Evolutionary conservation across 352 stramenopile genomes (phyloP).

Genomic region (Pythium angustatum): DNA sequence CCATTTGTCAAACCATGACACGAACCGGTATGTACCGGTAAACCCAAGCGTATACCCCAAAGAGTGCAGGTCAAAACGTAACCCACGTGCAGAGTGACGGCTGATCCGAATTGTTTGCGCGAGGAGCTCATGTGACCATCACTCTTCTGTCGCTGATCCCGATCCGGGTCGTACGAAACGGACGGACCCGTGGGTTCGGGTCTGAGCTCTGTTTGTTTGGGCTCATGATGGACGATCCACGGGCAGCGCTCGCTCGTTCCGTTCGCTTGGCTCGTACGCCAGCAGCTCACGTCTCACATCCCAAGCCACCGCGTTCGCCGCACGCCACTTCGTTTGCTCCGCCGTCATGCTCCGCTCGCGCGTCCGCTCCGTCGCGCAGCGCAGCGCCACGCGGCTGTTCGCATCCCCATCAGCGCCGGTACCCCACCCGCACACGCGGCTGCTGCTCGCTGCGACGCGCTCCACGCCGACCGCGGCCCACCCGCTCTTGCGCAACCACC

Average conservation of each 20-base stretch:
- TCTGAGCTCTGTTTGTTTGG: constrained; percentile 14
- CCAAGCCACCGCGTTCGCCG: constrained; percentile 3
- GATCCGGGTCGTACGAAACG: no score
- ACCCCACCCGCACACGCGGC: background rate
- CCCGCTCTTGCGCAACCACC: constrained; percentile 3
- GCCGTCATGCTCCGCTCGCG: constrained; percentile 29
- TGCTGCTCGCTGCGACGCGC: constrained; percentile 12
- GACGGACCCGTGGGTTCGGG: constrained; percentile 16
- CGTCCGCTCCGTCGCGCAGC: constrained; percentile 26
- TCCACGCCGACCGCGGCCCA: background rate
- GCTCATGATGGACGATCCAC: constrained; percentile 22
- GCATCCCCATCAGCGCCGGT: background rate
- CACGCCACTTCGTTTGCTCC: background rate
- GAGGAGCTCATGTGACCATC: constrained; percentile 15
- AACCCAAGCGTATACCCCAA: background rate
- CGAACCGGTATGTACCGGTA: constrained; percentile 9
- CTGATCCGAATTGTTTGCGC: constrained; percentile 15
- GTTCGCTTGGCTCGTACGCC: constrained; percentile 8
- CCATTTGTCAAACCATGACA: constrained; percentile 2
- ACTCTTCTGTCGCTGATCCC: constrained; percentile 13
- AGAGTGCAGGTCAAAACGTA: constrained; percentile 5
- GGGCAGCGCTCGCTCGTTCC: background rate
- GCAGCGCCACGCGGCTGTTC: constrained; percentile 10
- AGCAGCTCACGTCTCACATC: constrained; percentile 22
- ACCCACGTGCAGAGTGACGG: constrained; percentile 15